These are phyloP conservation scores for Globisporangium uncinulatum DNA, from an alignment of 352 stramenopile species.

Conservation along the genomic window DNA sequence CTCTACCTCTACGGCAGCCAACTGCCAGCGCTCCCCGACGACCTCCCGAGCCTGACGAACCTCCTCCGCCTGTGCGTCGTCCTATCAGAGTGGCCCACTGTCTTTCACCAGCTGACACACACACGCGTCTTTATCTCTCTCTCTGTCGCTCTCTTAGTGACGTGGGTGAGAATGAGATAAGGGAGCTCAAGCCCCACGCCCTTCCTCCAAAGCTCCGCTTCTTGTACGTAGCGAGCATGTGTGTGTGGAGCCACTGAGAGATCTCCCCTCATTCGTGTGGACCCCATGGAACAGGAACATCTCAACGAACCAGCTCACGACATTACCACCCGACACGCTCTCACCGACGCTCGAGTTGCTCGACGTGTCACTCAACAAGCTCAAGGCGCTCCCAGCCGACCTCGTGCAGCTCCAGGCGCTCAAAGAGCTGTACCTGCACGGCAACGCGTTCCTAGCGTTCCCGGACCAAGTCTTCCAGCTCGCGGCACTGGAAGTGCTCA, in stretches of 20 bases:
- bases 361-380: conserved; percentile 13
- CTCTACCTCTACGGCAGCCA: conserved; percentile 18
- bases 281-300: conserved; percentile 10
- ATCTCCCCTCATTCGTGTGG: neutral
- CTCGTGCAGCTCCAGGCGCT: conserved; percentile 12
- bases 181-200: conserved; percentile 2
- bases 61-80: conserved; percentile 16
- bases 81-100: too few relatives aligned
- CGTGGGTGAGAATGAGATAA: conserved; percentile 10
- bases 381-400: conserved; percentile 8
- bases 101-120: neutral
- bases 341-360: conserved; percentile 7
- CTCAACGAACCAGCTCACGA: conserved; percentile 13
- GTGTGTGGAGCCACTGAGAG: neutral
- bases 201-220: conserved; percentile 20
- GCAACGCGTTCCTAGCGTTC: conserved; percentile 13
- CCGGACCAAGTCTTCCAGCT: conserved; percentile 16
- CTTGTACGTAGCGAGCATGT: neutral
- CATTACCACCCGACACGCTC: conserved; percentile 4
- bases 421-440: conserved; percentile 8
- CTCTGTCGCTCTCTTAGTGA: conserved; percentile 7
- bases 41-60: conserved; percentile 18
- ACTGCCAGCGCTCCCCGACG: conserved; percentile 18
- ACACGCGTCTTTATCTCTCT: neutral
- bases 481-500: conserved; percentile 15